Evolutionary conservation across 768 basidiomycete species (phyloP).

Genomic region (Podaxis pistillaris): DNA sequence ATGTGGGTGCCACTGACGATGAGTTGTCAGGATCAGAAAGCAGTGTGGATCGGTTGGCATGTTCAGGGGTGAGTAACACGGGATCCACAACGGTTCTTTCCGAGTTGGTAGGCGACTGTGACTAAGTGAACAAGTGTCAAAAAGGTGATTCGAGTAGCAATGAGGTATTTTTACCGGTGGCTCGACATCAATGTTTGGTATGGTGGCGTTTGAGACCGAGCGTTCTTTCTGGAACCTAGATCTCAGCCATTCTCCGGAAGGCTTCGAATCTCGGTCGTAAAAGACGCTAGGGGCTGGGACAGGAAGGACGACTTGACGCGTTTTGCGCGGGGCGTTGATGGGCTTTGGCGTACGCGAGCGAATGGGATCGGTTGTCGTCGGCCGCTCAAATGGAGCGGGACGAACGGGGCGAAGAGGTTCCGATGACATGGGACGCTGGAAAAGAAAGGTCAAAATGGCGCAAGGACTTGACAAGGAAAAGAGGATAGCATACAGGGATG

Average conservation of each 20-base stretch:
- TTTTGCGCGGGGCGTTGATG: neutral
- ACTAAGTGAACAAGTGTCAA: slow-evolving; percentile 26
- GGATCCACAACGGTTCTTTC: slow-evolving; percentile 30
- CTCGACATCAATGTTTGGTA: slow-evolving; percentile 44
- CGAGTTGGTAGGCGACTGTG: slow-evolving; percentile 37
- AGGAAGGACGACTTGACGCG: slow-evolving; percentile 20
- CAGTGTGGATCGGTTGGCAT: slow-evolving; percentile 16
- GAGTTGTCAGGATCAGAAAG: neutral
- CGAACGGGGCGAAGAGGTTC: neutral
- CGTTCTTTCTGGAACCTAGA: slow-evolving; percentile 20
- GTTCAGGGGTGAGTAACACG: slow-evolving; percentile 43
- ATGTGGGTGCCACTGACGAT: neutral
- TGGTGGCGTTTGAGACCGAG: slow-evolving; percentile 29
- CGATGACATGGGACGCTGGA: slow-evolving; percentile 10
- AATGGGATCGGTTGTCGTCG: slow-evolving; percentile 4
- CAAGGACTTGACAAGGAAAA: neutral
- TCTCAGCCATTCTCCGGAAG: slow-evolving; percentile 21
- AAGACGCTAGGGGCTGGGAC: slow-evolving; percentile 3
- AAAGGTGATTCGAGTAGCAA: neutral
- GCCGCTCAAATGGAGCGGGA: neutral
- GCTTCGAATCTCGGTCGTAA: neutral
- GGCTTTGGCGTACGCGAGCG: neutral
- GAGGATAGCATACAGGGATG: slow-evolving; percentile 1
- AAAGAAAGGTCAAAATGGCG: neutral
- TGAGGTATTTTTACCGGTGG: slow-evolving; percentile 39